phyloP scores from a whole-genome alignment of 2,329 filamentous ascomycete genomes.

The Sodiomyces alkalinus region DNA sequence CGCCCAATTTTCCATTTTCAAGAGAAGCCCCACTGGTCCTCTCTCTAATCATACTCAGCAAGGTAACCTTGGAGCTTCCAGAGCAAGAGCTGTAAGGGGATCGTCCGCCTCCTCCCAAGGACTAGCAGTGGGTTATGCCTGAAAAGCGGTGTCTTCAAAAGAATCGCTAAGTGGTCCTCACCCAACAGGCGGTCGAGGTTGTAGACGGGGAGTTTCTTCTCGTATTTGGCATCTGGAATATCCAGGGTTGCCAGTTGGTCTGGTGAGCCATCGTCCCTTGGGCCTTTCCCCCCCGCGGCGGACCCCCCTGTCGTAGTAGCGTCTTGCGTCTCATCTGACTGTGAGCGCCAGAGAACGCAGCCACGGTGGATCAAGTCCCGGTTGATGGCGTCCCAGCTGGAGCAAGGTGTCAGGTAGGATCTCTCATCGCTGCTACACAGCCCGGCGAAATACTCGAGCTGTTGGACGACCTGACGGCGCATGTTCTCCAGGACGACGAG shows the following conservation, averaged over 20 bases:
- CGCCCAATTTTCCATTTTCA: too few relatives aligned
- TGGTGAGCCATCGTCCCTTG: too few relatives aligned
- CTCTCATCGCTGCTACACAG: too few relatives aligned
- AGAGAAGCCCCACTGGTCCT: too few relatives aligned
- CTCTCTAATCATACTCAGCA: conserved; percentile 3
- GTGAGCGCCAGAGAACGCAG: conserved; percentile 32
- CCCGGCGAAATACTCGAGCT: conserved; percentile 24
- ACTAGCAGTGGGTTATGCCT: conserved; percentile 20
- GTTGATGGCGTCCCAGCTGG: conserved; percentile 26
- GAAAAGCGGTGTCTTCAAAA: conserved; percentile 13
- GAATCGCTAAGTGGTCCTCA: conserved; percentile 20
- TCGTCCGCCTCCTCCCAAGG: conserved; percentile 19
- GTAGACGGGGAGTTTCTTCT: conserved; percentile 31
- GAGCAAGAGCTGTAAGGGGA: conserved; percentile 31
- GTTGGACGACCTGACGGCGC: conserved; percentile 28
- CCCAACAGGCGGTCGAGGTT: conserved; percentile 37
- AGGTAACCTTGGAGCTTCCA: conserved; percentile 46
- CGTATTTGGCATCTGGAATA: conserved; percentile 17
- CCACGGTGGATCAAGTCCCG: conserved; percentile 22
- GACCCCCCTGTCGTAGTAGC: neutral
- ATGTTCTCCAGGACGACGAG: conserved; percentile 33
- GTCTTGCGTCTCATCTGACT: too few relatives aligned
- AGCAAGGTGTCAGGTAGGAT: conserved; percentile 27
- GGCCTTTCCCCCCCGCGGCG: too few relatives aligned
- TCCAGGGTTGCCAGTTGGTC: conserved; percentile 15